A percentile compares a stretch with the other conserved stretches of the same genome.
phyloP scores from a whole-genome alignment of 495 filamentous ascomycete species.

The Tuber calosporum region DNA sequence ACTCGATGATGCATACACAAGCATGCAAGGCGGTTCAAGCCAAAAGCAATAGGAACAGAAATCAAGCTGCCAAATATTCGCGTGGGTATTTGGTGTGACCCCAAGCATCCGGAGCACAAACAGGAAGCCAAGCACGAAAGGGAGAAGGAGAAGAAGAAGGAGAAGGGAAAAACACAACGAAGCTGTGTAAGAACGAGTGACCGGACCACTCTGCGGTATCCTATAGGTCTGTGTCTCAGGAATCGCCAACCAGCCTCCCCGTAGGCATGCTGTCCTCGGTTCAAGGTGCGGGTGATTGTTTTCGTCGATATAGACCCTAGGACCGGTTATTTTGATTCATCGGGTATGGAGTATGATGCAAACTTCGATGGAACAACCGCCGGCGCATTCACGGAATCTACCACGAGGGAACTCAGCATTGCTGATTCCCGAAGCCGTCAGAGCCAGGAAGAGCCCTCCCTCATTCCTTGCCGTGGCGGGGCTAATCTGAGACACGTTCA shows the following conservation, averaged over 20 bases:
- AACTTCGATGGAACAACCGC: neutral
- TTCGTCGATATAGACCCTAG: neutral
- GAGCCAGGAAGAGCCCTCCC: neutral
- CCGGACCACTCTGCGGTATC: neutral
- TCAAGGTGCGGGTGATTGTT: neutral
- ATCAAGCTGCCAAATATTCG: neutral
- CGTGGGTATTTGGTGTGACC: neutral
- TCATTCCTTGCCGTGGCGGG: neutral
- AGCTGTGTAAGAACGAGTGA: neutral
- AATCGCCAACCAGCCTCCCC: neutral
- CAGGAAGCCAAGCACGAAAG: neutral
- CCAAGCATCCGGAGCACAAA: neutral
- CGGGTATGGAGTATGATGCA: neutral
- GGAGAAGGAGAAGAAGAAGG: neutral
- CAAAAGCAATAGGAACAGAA: neutral
- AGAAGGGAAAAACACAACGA: too few relatives aligned
- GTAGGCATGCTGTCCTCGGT: neutral
- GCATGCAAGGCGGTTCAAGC: neutral
- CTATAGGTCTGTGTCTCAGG: neutral
- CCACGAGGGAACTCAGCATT: neutral
- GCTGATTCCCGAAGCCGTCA: neutral
- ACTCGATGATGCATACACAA: neutral
- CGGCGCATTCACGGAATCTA: neutral
- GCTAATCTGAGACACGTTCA: neutral
- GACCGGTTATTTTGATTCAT: neutral